Evolutionary conservation across 345 rosid species (phyloP).

Genomic region (Diplotaxis tenuifolia): DNA sequence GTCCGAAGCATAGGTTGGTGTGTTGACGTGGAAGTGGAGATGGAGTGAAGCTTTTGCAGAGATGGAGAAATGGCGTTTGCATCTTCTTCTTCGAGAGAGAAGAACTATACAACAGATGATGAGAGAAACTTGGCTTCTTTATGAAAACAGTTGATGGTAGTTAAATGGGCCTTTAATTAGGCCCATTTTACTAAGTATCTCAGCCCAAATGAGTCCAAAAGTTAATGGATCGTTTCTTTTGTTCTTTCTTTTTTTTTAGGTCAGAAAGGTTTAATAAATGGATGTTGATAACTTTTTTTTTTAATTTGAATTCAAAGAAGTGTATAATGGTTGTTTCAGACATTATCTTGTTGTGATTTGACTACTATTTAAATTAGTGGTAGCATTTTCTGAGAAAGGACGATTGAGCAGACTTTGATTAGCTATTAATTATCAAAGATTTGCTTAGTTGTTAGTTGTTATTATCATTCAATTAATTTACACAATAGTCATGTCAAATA

Average conservation of each 20-base stretch:
- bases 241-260: no score
- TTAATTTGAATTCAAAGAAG: background rate
- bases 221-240: background rate
- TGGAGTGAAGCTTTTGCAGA: slow-evolving; percentile 35
- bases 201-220: background rate
- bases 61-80: slow-evolving; percentile 51
- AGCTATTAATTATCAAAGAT: background rate
- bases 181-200: background rate
- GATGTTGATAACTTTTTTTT: background rate
- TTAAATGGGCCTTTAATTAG: slow-evolving; percentile 3
- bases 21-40: slow-evolving; percentile 1
- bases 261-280: no score
- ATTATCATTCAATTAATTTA: background rate
- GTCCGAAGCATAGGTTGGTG: slow-evolving; percentile 24
- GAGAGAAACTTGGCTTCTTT: background rate
- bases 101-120: background rate
- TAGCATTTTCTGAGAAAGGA: background rate
- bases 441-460: background rate
- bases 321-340: background rate
- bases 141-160: background rate
- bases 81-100: slow-evolving; percentile 25
- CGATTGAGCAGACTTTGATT: background rate
- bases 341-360: background rate
- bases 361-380: background rate
- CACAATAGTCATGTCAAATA: background rate